phyloP scores from a whole-genome alignment of 345 rosid species.

The Salix dunnii region DNA sequence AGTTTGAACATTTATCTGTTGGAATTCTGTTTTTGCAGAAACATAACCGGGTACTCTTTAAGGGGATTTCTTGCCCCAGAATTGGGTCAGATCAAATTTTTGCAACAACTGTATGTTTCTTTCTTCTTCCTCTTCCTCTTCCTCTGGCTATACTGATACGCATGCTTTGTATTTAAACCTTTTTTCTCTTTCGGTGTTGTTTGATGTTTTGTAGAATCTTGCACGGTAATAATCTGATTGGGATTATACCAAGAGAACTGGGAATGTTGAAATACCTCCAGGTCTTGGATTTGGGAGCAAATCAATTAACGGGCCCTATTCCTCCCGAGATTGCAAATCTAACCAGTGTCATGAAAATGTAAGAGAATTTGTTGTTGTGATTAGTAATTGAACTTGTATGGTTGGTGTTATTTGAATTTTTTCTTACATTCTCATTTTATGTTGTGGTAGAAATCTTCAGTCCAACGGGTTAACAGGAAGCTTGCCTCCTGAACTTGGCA shows the following conservation, averaged over 20 bases:
- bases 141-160: background rate
- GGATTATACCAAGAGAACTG: constrained; percentile 82
- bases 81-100: constrained; percentile 57
- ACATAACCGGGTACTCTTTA: constrained; percentile 60
- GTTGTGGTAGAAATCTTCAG: constrained; percentile 74
- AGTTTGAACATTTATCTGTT: constrained; percentile 10
- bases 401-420: background rate
- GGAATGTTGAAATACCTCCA: constrained; percentile 69
- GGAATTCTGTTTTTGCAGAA: constrained; percentile 46
- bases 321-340: constrained; percentile 80
- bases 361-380: constrained; percentile 13
- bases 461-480: constrained; percentile 85
- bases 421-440: constrained; percentile 7
- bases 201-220: constrained; percentile 55
- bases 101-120: constrained; percentile 69
- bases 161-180: constrained; percentile 2
- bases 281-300: constrained; percentile 87
- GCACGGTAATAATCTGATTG: constrained; percentile 63
- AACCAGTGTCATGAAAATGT: constrained; percentile 55
- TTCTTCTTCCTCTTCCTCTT: background rate
- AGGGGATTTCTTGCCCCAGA: constrained; percentile 89
- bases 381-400: constrained; percentile 4
- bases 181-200: background rate
- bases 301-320: constrained; percentile 72
- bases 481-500: constrained; percentile 73